These are phyloP conservation scores for Pseudoscleropodium purum DNA, from an alignment of 225 moss, liverwort and hornwort genomes.

Conservation along the genomic window DNA sequence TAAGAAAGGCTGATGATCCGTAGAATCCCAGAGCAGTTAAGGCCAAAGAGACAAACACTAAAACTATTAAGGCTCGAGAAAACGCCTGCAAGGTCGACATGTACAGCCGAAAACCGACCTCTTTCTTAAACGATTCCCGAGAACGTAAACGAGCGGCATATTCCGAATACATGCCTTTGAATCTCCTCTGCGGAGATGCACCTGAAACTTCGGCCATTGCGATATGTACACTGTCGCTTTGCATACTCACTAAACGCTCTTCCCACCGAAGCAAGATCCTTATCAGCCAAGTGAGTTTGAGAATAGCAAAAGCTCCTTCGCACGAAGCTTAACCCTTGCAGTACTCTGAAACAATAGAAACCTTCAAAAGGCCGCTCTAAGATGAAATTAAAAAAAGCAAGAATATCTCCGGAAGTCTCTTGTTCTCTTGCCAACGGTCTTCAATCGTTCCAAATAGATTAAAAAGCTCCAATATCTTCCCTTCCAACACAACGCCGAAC, in stretches of 20 bases:
- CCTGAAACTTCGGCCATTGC: conserved; percentile 29
- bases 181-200: conserved; percentile 44
- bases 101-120: conserved; percentile 48
- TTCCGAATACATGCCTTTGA: conserved; percentile 42
- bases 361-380: not conserved
- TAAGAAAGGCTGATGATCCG: conserved; percentile 63
- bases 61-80: conserved; percentile 40
- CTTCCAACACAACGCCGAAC: not conserved
- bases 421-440: not conserved
- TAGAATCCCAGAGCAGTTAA: conserved; percentile 41
- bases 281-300: not conserved
- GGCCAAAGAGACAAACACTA: conserved; percentile 31
- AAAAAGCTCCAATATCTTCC: not conserved
- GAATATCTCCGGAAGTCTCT: not conserved
- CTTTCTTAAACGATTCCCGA: conserved; percentile 67
- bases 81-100: conserved; percentile 53
- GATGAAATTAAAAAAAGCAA: not conserved
- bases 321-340: not conserved
- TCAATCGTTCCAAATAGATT: not conserved
- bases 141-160: conserved; percentile 41
- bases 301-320: not conserved
- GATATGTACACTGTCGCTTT: conserved; percentile 18
- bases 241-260: not conserved
- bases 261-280: not conserved
- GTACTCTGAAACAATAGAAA: not conserved